Percentiles rank a stretch among this genome's conserved stretches.
phyloP scores from a whole-genome alignment of 1,284 basidiomycete species.

The Ustilago xerochloae region DNA sequence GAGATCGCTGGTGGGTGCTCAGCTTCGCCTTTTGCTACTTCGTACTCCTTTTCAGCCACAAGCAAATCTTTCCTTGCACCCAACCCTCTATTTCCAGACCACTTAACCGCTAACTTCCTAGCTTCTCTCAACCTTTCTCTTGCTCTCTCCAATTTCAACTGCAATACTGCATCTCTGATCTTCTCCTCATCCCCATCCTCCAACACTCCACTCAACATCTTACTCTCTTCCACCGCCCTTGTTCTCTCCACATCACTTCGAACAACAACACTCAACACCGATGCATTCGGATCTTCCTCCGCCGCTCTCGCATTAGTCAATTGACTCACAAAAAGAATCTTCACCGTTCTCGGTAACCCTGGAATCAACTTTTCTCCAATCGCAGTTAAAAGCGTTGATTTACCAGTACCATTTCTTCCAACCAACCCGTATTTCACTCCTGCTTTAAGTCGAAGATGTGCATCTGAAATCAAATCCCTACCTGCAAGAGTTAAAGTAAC shows the following conservation, averaged over 20 bases:
- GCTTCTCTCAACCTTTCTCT: conserved; percentile 71
- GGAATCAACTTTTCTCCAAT: conserved; percentile 72
- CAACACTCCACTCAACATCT: conserved; percentile 63
- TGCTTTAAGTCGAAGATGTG: conserved; percentile 72
- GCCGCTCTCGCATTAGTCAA: conserved; percentile 60
- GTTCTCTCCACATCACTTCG: conserved; percentile 67
- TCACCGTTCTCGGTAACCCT: conserved; percentile 72
- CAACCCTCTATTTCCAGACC: conserved; percentile 75
- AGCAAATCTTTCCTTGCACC: conserved; percentile 75
- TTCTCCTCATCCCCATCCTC: conserved; percentile 55
- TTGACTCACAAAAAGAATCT: conserved; percentile 73
- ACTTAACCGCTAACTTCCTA: conserved; percentile 73
- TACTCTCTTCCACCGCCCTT: conserved; percentile 58
- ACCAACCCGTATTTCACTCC: conserved; percentile 73
- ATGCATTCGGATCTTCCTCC: conserved; percentile 13
- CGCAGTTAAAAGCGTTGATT: conserved; percentile 71
- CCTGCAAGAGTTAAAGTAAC: conserved; percentile 72
- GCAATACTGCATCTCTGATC: conserved; percentile 55
- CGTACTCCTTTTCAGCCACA: conserved; percentile 63
- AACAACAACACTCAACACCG: conserved; percentile 68
- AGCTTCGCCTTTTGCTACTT: conserved; percentile 54
- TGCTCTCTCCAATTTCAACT: conserved; percentile 62
- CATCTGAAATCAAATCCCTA: conserved; percentile 72
- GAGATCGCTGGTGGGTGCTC: conserved; percentile 1
- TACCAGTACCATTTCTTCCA: conserved; percentile 75